phyloP scores from a whole-genome alignment of 352 stramenopile genomes.

The Phytophthora capsici region DNA sequence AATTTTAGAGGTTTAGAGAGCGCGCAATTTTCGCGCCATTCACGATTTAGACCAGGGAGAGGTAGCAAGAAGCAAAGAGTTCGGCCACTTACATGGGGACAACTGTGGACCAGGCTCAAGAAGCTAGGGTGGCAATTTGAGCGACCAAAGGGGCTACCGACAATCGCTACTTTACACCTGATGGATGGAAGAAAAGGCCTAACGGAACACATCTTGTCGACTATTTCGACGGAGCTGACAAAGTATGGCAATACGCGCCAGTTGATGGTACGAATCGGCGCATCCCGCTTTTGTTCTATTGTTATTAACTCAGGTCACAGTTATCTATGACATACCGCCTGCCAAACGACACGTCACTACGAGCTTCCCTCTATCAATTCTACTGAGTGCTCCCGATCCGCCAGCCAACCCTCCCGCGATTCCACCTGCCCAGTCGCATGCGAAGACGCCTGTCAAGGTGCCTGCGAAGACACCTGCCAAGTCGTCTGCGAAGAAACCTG shows the following conservation, averaged over 20 bases:
- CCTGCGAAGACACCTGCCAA: not conserved
- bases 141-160: conserved; percentile 1
- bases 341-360: too few species aligned
- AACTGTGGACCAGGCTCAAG: conserved; percentile 6
- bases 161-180: conserved; percentile 3
- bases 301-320: not conserved
- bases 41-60: not conserved
- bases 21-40: conserved; percentile 1
- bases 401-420: too few species aligned
- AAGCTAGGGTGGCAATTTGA: conserved; percentile 9
- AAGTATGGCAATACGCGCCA: not conserved
- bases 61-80: too few species aligned
- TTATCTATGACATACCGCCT: not conserved
- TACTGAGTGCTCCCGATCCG: too few species aligned
- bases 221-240: conserved; percentile 10
- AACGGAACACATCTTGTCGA: conserved; percentile 1
- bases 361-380: too few species aligned
- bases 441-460: not conserved
- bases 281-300: not conserved
- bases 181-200: conserved; percentile 1
- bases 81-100: not conserved
- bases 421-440: too few species aligned
- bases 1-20: not conserved
- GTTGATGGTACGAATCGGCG: not conserved
- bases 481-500: not conserved